Evolutionary conservation across 176 grass and related monocot species (phyloP).

Genomic region (Oryza meyeriana): DNA sequence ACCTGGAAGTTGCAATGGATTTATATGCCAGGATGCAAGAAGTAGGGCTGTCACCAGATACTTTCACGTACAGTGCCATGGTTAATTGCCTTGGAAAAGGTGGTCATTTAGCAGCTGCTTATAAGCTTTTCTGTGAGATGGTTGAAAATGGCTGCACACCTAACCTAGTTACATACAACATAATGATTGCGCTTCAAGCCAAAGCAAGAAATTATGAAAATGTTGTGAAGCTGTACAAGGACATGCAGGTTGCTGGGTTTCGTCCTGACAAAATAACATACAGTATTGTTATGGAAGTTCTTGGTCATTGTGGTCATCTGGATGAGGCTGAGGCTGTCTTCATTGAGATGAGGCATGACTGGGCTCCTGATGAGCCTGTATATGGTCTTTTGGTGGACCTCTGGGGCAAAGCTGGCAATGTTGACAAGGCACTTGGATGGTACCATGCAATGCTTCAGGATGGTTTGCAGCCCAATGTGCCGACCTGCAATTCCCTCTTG

Average conservation of each 20-base stretch:
- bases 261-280: slow-evolving; percentile 98
- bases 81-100: slow-evolving; percentile 96
- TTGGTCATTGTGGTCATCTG: slow-evolving; percentile 76
- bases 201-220: slow-evolving; percentile 87
- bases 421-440: slow-evolving; percentile 77
- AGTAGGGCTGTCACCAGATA: slow-evolving; percentile 78
- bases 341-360: slow-evolving; percentile 81
- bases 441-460: slow-evolving; percentile 83
- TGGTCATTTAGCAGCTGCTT: slow-evolving; percentile 67
- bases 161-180: slow-evolving; percentile 96
- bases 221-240: slow-evolving; percentile 92
- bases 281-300: slow-evolving; percentile 94
- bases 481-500: slow-evolving; percentile 85
- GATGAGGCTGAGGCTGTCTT: slow-evolving; percentile 83
- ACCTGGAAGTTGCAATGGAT: slow-evolving; percentile 73
- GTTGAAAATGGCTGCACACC: slow-evolving; percentile 83
- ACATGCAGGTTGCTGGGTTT: slow-evolving; percentile 94
- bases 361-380: slow-evolving; percentile 89
- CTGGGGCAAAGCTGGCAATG: slow-evolving; percentile 92
- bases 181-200: slow-evolving; percentile 87
- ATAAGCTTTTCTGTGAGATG: slow-evolving; percentile 91
- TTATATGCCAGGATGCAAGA: slow-evolving; percentile 81
- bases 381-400: slow-evolving; percentile 93
- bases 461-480: slow-evolving; percentile 83
- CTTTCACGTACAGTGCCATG: slow-evolving; percentile 97